Conservation (phyloP, 2,329 filamentous ascomycete species). For the Albifimbria verrucaria region DNA sequence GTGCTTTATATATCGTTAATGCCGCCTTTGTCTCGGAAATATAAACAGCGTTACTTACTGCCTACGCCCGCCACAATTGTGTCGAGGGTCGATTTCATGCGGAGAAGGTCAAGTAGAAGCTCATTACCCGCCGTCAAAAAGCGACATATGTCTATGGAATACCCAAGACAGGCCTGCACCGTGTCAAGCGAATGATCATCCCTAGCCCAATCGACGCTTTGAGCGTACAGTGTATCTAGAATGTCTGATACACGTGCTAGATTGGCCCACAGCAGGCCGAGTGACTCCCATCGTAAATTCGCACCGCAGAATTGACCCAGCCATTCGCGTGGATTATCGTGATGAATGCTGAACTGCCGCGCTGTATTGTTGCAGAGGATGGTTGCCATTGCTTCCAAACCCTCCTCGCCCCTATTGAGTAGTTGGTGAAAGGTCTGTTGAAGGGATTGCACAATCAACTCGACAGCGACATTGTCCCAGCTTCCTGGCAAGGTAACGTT, state of each 20-base stretch:
- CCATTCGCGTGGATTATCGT: constrained; percentile 31
- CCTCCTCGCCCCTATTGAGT: constrained; percentile 19
- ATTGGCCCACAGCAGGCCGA: constrained; percentile 33
- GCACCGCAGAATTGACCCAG: constrained; percentile 33
- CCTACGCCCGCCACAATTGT: constrained; percentile 38
- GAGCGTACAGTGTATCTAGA: not conserved
- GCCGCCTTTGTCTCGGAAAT: constrained; percentile 15
- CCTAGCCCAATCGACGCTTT: constrained; percentile 10
- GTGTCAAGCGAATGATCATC: constrained; percentile 1
- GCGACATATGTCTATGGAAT: constrained; percentile 30
- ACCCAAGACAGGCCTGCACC: constrained; percentile 12
- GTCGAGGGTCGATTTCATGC: constrained; percentile 30
- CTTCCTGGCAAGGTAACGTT: constrained; percentile 16
- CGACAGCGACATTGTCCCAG: constrained; percentile 28
- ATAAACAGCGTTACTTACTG: constrained; percentile 22
- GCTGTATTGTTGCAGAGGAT: constrained; percentile 36
- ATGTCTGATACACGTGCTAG: constrained; percentile 1
- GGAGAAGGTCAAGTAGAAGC: constrained; percentile 32
- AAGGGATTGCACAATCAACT: constrained; percentile 27
- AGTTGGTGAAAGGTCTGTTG: constrained; percentile 27
- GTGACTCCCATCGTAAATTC: constrained; percentile 39
- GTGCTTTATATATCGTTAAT: constrained; percentile 18
- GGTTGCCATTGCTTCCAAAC: constrained; percentile 33
- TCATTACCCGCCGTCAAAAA: constrained; percentile 28
- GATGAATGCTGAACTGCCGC: constrained; percentile 29